Evolutionary conservation across 768 basidiomycete species (phyloP).

Genomic region (Coprinopsis cinerea): DNA sequence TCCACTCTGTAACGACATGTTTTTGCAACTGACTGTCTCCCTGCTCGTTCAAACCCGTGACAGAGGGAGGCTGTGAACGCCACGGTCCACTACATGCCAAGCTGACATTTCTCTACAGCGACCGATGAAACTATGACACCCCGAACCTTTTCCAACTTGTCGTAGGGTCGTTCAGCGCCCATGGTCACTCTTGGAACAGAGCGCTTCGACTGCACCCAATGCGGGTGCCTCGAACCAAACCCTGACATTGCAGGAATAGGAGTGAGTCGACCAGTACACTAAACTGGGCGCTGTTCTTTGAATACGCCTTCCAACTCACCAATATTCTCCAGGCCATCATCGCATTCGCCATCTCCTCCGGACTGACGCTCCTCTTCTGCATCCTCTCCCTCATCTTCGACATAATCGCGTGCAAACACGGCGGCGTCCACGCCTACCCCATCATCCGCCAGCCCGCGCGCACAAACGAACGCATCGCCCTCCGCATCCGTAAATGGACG

Average conservation of each 20-base stretch:
- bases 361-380: not conserved
- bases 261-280: not conserved
- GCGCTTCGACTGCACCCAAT: not conserved
- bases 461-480: not conserved
- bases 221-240: slow-evolving; percentile 4
- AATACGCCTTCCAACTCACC: too few relatives aligned
- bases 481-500: not conserved
- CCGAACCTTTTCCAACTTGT: too few relatives aligned
- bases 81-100: too few relatives aligned
- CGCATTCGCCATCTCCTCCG: not conserved
- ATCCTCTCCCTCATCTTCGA: not conserved
- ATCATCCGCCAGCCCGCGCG: not conserved
- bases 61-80: too few relatives aligned
- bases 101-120: too few relatives aligned
- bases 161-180: too few relatives aligned
- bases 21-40: too few relatives aligned
- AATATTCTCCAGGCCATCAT: not conserved
- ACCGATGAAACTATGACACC: too few relatives aligned
- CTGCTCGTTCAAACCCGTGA: too few relatives aligned
- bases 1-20: too few relatives aligned
- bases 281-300: not conserved
- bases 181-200: too few relatives aligned
- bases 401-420: not conserved
- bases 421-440: not conserved
- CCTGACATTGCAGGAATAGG: slow-evolving; percentile 9